Evolutionary conservation across 2,329 filamentous ascomycete species (phyloP).

Genomic region (Lachnellula arida): DNA sequence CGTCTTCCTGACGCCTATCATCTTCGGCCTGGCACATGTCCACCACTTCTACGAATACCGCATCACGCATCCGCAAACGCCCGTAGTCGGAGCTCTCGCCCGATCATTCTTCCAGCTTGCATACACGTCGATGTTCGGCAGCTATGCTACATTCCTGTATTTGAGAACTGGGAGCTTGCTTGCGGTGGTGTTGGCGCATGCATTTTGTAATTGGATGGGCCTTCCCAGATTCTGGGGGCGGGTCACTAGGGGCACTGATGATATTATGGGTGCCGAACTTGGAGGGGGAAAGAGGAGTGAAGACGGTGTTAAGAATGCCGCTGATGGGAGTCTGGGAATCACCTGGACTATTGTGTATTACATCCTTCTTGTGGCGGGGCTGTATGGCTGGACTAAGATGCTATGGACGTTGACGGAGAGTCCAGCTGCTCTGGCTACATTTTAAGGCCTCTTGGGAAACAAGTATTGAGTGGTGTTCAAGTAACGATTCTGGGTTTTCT

Average conservation of each 20-base stretch:
- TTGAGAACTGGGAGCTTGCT: slow-evolving; percentile 78
- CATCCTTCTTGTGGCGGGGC: slow-evolving; percentile 65
- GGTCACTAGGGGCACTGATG: slow-evolving; percentile 46
- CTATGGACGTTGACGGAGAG: slow-evolving; percentile 71
- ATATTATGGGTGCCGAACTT: slow-evolving; percentile 22
- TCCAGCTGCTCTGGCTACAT: slow-evolving; percentile 41
- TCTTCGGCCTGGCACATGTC: slow-evolving; percentile 89
- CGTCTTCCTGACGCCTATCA: slow-evolving; percentile 77
- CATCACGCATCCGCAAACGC: slow-evolving; percentile 68
- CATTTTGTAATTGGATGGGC: slow-evolving; percentile 91
- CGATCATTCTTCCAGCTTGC: slow-evolving; percentile 78
- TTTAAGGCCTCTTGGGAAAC: slow-evolving; percentile 8
- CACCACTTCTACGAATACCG: slow-evolving; percentile 97
- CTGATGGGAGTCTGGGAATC: slow-evolving; percentile 35
- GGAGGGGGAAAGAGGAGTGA: slow-evolving; percentile 38
- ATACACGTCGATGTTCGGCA: slow-evolving; percentile 91
- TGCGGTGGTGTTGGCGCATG: slow-evolving; percentile 71
- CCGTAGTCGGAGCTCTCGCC: slow-evolving; percentile 56
- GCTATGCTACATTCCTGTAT: slow-evolving; percentile 86
- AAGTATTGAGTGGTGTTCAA: neutral
- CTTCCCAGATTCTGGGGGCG: slow-evolving; percentile 81
- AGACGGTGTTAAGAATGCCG: slow-evolving; percentile 24
- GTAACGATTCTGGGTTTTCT: neutral
- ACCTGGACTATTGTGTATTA: slow-evolving; percentile 79
- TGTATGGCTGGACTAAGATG: slow-evolving; percentile 63